A percentile compares a stretch with the other conserved stretches of the same genome.
These are phyloP conservation scores for Chalciporus pseudorubinellus DNA, from an alignment of 768 basidiomycete genomes.

Conservation along the genomic window DNA sequence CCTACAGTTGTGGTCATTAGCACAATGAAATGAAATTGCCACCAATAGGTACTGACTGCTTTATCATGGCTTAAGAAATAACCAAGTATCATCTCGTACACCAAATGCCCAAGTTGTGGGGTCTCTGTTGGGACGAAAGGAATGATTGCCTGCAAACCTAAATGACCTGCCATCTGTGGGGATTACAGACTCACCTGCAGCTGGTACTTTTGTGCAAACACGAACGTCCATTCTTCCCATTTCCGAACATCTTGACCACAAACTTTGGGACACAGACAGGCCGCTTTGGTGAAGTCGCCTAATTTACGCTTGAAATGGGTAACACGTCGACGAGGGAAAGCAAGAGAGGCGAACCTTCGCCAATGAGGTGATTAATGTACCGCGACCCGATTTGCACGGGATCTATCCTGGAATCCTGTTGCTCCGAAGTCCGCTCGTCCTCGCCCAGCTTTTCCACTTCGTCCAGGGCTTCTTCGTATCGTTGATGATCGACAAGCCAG, in stretches of 20 bases:
- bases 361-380: constrained; percentile 84
- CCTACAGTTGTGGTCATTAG: constrained; percentile 39
- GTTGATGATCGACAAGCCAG: constrained; percentile 84
- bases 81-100: constrained; percentile 94
- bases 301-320: background rate
- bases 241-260: constrained; percentile 72
- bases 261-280: constrained; percentile 78
- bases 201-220: constrained; percentile 78
- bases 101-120: constrained; percentile 76
- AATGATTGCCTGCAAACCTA: constrained; percentile 65
- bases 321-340: background rate
- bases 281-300: constrained; percentile 77
- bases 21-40: background rate
- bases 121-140: constrained; percentile 83
- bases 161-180: background rate
- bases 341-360: constrained; percentile 55
- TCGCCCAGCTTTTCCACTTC: constrained; percentile 66
- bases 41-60: constrained; percentile 42
- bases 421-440: constrained; percentile 29
- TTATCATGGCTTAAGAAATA: constrained; percentile 80
- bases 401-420: constrained; percentile 42
- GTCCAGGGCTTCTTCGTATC: constrained; percentile 87
- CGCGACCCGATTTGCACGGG: constrained; percentile 75
- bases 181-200: constrained; percentile 55
- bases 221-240: constrained; percentile 98